Conservation (phyloP, 2,329 filamentous ascomycete species). For the Paecilomyces sp. region DNA sequence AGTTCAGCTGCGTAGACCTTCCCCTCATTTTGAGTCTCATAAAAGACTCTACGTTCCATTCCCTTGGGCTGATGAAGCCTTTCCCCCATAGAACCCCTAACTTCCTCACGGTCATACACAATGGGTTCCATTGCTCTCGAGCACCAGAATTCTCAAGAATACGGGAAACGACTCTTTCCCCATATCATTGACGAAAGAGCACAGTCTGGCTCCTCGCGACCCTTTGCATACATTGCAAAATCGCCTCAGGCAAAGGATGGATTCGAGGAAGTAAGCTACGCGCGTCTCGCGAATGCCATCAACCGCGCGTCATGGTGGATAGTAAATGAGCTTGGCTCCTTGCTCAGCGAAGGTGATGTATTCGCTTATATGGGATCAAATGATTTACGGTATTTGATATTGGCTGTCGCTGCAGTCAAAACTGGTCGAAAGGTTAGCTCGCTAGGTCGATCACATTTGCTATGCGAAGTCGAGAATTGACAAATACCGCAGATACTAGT, state of each 20-base stretch:
- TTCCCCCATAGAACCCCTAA: neutral
- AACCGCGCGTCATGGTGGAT: constrained; percentile 8
- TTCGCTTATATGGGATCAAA: constrained; percentile 6
- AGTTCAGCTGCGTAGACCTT: neutral
- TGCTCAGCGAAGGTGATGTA: constrained; percentile 1
- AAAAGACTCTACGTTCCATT: neutral
- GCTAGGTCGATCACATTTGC: too few relatives aligned
- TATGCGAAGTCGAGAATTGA: neutral
- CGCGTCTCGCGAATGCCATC: constrained; percentile 5
- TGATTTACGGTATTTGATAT: constrained; percentile 7
- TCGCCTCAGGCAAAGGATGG: constrained; percentile 5
- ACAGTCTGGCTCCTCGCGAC: constrained; percentile 1
- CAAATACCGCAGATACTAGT: constrained; percentile 2
- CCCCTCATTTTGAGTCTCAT: neutral
- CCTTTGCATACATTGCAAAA: constrained; percentile 5
- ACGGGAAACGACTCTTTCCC: constrained; percentile 3
- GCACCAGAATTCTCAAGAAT: neutral
- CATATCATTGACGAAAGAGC: constrained; percentile 6
- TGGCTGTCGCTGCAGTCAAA: constrained; percentile 5
- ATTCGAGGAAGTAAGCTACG: constrained; percentile 3
- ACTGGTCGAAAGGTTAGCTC: constrained; percentile 5
- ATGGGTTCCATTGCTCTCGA: neutral
- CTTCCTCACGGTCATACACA: neutral
- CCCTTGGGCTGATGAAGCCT: neutral
- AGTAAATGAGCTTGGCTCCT: neutral